Conservation (phyloP, 2,329 filamentous ascomycete genomes). For the Clonostachys chloroleuca region DNA sequence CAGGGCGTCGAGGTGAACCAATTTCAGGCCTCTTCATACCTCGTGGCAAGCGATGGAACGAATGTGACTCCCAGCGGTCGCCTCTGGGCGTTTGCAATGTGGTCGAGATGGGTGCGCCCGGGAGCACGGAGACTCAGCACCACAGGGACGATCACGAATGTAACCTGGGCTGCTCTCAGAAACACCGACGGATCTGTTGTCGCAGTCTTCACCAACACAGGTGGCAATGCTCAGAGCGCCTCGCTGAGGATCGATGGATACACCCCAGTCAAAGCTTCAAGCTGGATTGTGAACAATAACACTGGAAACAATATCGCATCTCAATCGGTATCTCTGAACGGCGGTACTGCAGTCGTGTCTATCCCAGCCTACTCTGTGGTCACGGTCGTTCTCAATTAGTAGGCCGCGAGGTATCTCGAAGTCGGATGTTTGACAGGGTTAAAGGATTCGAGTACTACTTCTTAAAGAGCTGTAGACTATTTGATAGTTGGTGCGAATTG, state of each 20-base stretch:
- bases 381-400: slow-evolving; percentile 4
- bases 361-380: slow-evolving; percentile 12
- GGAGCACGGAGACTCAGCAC: slow-evolving; percentile 24
- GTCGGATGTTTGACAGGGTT: too few relatives aligned
- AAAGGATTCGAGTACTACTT: too few relatives aligned
- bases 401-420: too few relatives aligned
- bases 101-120: slow-evolving; percentile 28
- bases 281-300: slow-evolving; percentile 28
- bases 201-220: slow-evolving; percentile 25
- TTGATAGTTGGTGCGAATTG: too few relatives aligned
- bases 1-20: slow-evolving; percentile 31
- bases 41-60: slow-evolving; percentile 15
- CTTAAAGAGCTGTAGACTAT: too few relatives aligned
- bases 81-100: slow-evolving; percentile 35
- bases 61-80: slow-evolving; percentile 1
- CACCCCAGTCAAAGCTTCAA: slow-evolving; percentile 14
- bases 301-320: slow-evolving; percentile 10
- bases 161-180: slow-evolving; percentile 25
- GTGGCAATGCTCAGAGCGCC: slow-evolving; percentile 15
- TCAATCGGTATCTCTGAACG: slow-evolving; percentile 7
- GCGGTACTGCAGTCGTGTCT: slow-evolving; percentile 10
- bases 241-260: slow-evolving; percentile 19
- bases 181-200: slow-evolving; percentile 30
- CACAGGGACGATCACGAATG: slow-evolving; percentile 13
- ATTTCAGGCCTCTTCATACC: slow-evolving; percentile 15